phyloP scores from a whole-genome alignment of 495 filamentous ascomycete species.

The Hyphodiscus hymeniophilus region DNA sequence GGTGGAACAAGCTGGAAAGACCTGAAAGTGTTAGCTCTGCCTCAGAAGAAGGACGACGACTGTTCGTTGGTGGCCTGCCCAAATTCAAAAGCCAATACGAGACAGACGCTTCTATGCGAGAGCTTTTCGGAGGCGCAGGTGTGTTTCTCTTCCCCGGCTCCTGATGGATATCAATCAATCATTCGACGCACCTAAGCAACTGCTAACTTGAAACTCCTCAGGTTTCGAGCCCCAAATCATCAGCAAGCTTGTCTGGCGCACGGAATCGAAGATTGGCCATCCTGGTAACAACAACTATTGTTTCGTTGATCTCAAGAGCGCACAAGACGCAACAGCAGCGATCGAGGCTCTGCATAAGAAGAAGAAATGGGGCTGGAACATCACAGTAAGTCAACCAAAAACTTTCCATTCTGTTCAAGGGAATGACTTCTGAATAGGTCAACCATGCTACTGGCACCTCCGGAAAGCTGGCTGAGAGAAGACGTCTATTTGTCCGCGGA shows the following conservation, averaged over 20 bases:
- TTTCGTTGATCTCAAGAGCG: conserved; percentile 54
- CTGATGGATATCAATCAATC: too few relatives aligned
- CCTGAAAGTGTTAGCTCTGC: conserved; percentile 25
- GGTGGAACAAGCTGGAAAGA: conserved; percentile 18
- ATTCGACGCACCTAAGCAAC: too few relatives aligned
- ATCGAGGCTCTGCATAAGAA: conserved; percentile 2
- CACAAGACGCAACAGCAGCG: conserved; percentile 41
- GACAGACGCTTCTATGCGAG: conserved; percentile 42
- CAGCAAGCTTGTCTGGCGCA: conserved; percentile 56
- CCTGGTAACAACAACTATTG: conserved; percentile 57
- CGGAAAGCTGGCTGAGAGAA: conserved; percentile 27
- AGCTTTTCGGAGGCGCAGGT: conserved; percentile 42
- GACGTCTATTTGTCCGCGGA: conserved; percentile 57
- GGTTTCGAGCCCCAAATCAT: conserved; percentile 48
- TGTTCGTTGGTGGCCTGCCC: conserved; percentile 59
- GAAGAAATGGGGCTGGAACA: conserved; percentile 6
- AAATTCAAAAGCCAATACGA: conserved; percentile 46
- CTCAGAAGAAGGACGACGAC: conserved; percentile 36
- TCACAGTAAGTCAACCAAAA: conserved; percentile 13
- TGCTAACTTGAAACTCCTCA: too few relatives aligned
- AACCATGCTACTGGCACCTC: conserved; percentile 5
- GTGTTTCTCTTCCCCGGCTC: neutral
- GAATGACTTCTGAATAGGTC: too few relatives aligned
- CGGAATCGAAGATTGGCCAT: conserved; percentile 40
- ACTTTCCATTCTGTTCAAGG: too few relatives aligned